These are phyloP conservation scores for Ganoderma multipileum DNA, from an alignment of 1,284 basidiomycete species.

Conservation along the genomic window DNA sequence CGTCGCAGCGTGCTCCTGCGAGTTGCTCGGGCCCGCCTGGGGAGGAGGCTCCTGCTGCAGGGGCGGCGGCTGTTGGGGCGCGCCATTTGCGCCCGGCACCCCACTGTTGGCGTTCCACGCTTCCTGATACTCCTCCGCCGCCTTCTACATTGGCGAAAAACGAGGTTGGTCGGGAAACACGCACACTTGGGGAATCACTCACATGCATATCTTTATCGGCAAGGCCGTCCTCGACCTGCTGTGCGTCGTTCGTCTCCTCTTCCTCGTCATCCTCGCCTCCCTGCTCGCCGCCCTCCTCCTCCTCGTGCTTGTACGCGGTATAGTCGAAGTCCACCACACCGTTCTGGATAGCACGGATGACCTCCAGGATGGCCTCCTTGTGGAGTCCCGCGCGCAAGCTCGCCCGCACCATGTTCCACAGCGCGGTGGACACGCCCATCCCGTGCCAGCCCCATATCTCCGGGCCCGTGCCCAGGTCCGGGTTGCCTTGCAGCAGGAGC, in stretches of 20 bases:
- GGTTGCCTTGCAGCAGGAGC: slow-evolving; percentile 52
- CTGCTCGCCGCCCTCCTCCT: slow-evolving; percentile 44
- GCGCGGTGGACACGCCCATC: slow-evolving; percentile 65
- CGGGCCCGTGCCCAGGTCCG: slow-evolving; percentile 59
- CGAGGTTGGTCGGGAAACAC: neutral
- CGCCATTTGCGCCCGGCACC: slow-evolving; percentile 38
- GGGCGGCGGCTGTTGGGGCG: slow-evolving; percentile 25
- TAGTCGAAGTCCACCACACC: slow-evolving; percentile 52
- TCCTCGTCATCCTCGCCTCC: slow-evolving; percentile 36
- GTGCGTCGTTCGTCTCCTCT: slow-evolving; percentile 36
- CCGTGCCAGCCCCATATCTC: slow-evolving; percentile 77
- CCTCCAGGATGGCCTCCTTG: slow-evolving; percentile 62
- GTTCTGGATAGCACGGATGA: slow-evolving; percentile 61
- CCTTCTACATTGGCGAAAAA: slow-evolving; percentile 36
- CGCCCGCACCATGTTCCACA: slow-evolving; percentile 74
- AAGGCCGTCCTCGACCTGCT: slow-evolving; percentile 36
- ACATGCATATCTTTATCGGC: slow-evolving; percentile 37
- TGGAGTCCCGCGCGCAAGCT: slow-evolving; percentile 59
- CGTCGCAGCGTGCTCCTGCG: slow-evolving; percentile 21
- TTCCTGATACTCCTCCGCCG: slow-evolving; percentile 57
- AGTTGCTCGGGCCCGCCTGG: slow-evolving; percentile 34
- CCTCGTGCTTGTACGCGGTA: slow-evolving; percentile 29
- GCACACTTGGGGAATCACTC: neutral
- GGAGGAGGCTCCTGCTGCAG: slow-evolving; percentile 25
- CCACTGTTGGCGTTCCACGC: slow-evolving; percentile 63